A percentile compares a stretch with the other conserved stretches of the same genome.
Evolutionary conservation across 1,139 yeast species (phyloP).

Genomic region (Zygoascus meyerae): DNA sequence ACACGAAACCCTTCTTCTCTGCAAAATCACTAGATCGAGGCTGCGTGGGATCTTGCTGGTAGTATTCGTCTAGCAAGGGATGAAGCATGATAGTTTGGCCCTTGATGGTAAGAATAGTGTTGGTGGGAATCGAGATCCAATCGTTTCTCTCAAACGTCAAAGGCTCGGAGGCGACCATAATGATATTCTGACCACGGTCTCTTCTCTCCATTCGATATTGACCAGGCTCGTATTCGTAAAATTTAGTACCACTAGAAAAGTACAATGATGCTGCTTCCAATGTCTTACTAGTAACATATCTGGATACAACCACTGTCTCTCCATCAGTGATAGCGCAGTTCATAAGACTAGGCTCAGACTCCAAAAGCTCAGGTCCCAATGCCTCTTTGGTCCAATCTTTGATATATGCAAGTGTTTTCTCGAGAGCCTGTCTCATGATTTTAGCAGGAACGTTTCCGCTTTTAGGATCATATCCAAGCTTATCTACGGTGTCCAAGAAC

Average conservation of each 20-base stretch:
- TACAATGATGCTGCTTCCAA: constrained; percentile 96
- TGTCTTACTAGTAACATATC: constrained; percentile 81
- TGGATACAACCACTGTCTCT: constrained; percentile 73
- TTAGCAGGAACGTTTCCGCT: constrained; percentile 50
- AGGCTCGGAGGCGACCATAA: constrained; percentile 96
- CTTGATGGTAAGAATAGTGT: constrained; percentile 76
- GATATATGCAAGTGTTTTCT: constrained; percentile 65
- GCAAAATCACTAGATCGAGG: constrained; percentile 77
- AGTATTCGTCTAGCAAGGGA: constrained; percentile 87
- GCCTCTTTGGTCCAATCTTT: constrained; percentile 62
- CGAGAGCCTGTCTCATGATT: constrained; percentile 59
- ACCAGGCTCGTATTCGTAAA: constrained; percentile 77
- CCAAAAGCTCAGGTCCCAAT: constrained; percentile 29
- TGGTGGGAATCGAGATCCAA: constrained; percentile 96
- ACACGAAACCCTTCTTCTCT: constrained; percentile 86
- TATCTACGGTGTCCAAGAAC: constrained; percentile 67
- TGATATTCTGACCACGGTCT: constrained; percentile 86
- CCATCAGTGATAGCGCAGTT: constrained; percentile 97
- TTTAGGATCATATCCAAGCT: constrained; percentile 69
- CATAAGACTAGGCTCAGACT: constrained; percentile 72
- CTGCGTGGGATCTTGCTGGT: constrained; percentile 60
- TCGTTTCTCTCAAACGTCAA: constrained; percentile 93
- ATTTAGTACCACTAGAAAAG: constrained; percentile 88
- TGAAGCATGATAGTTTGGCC: constrained; percentile 84
- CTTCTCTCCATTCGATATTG: constrained; percentile 90